Base-by-base conservation (phyloP, 73 alveolate species). In the Blepharisma japonicum region DNA sequence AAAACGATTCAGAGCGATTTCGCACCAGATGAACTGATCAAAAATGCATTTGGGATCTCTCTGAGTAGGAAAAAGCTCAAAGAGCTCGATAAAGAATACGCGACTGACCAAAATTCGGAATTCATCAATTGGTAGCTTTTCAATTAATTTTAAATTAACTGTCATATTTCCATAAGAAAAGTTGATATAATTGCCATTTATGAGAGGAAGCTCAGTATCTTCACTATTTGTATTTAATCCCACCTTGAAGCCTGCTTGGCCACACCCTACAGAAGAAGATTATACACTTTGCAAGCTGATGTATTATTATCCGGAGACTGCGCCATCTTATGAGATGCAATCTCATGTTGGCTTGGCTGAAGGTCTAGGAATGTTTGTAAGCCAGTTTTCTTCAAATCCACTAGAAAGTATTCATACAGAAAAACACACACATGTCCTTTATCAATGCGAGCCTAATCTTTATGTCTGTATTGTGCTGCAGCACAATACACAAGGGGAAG, bases 341-440 rank as follows among this genome's bases (percentile, higher is more conserved):
- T 14, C 74, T 20, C 74, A 61, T 61, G 74, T 61, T 1, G 74
- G 74, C 38, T 39, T 61, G n/a, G 74, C 74, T 61, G 74, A 61
- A 61, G 74, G 74, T 0, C 14, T 61, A 1, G 14, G 74, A 4
- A 61, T 61, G 74, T 61, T 61, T 61, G 74, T 61, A 2, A n/a
- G 23, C n/a, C 74, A 61, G 74, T 61, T 61, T 25, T 61, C 74
- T 14, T n/a, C 14, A 3, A 14, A 61, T 61, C 74, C 74, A 18
- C 74, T 61, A 18, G 74, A 61, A 61, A 61, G 74, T 5, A 61
- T 61, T 39, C 74, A 61, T 61, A 61, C 74, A 61, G 74, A 61
- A 61, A 61, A 61, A 25, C 74, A 61, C 23, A 61, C 74, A 39
- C 74, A 61, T 61, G 5, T 61, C 14, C 74, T 61, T 20, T 25